A percentile compares a stretch with the other conserved stretches of the same genome.
These are phyloP conservation scores for Boletus insuetus DNA, from an alignment of 768 basidiomycete genomes.

Conservation along the genomic window DNA sequence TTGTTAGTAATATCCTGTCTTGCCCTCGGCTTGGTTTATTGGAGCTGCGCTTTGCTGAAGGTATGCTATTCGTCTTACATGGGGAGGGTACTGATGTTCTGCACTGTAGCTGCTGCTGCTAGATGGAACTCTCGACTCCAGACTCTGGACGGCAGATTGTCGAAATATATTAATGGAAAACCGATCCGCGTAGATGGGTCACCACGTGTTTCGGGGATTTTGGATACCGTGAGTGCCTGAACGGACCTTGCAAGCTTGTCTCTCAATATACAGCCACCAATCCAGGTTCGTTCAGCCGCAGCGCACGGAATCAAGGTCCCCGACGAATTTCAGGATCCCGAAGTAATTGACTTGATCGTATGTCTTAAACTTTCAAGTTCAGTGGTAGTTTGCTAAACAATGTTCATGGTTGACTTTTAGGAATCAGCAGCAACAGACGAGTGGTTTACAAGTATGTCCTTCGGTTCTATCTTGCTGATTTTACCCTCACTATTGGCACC, in stretches of 20 bases:
- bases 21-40: constrained; percentile 68
- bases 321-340: constrained; percentile 65
- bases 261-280: background rate
- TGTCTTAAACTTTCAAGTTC: constrained; percentile 8
- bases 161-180: constrained; percentile 64
- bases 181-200: constrained; percentile 73
- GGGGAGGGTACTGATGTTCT: background rate
- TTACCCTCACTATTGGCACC: constrained; percentile 3
- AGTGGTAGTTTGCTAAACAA: background rate
- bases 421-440: constrained; percentile 73
- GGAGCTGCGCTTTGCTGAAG: constrained; percentile 60
- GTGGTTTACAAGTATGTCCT: constrained; percentile 64
- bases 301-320: constrained; percentile 75
- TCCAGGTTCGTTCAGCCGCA: constrained; percentile 60
- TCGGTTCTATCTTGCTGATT: background rate
- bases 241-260: background rate
- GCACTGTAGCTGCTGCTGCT: constrained; percentile 54
- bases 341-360: constrained; percentile 58
- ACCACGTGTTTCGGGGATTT: constrained; percentile 70
- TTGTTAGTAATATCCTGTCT: constrained; percentile 63
- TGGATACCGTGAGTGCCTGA: constrained; percentile 56
- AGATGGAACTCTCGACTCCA: constrained; percentile 61
- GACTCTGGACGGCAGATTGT: constrained; percentile 61
- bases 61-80: constrained; percentile 32
- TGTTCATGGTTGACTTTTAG: constrained; percentile 30